phyloP scores from a whole-genome alignment of 2,329 filamentous ascomycete genomes.

The Sclerotinia subarctica region DNA sequence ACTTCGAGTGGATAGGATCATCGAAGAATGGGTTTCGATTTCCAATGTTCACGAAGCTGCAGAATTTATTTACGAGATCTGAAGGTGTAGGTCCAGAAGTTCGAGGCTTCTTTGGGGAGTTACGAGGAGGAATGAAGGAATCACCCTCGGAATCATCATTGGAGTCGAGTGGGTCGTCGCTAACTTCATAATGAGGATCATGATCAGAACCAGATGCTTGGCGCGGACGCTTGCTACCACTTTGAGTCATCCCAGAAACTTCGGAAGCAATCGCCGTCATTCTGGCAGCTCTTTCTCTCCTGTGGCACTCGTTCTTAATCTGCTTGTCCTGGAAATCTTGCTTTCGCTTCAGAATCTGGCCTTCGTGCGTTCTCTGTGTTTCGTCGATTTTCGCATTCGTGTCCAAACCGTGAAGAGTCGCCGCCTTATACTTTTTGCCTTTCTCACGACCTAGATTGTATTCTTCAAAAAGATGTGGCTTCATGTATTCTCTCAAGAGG shows the following conservation, averaged over 20 bases:
- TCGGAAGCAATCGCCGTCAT: neutral
- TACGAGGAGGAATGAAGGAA: neutral
- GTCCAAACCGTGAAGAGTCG: neutral
- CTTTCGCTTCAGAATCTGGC: neutral
- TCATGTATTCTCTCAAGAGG: neutral
- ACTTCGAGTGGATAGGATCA: neutral
- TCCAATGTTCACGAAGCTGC: neutral
- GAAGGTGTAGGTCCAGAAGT: neutral
- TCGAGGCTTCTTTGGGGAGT: constrained; percentile 9
- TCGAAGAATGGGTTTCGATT: constrained; percentile 2
- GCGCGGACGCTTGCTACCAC: neutral
- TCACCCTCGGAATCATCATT: neutral
- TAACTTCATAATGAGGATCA: neutral
- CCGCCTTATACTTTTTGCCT: neutral
- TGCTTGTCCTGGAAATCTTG: neutral
- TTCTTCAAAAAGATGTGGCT: neutral
- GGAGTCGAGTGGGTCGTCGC: neutral
- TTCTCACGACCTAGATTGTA: neutral
- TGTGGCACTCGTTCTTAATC: neutral
- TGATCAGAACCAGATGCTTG: neutral
- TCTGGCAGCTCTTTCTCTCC: neutral
- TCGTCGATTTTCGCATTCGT: neutral
- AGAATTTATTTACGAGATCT: constrained; percentile 5
- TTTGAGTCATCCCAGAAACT: neutral
- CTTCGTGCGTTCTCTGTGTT: neutral